Percentiles rank a stretch among this genome's conserved stretches.
These are phyloP conservation scores for Monosporascus cannonballus DNA, from an alignment of 2,329 filamentous ascomycete genomes.

Conservation along the genomic window DNA sequence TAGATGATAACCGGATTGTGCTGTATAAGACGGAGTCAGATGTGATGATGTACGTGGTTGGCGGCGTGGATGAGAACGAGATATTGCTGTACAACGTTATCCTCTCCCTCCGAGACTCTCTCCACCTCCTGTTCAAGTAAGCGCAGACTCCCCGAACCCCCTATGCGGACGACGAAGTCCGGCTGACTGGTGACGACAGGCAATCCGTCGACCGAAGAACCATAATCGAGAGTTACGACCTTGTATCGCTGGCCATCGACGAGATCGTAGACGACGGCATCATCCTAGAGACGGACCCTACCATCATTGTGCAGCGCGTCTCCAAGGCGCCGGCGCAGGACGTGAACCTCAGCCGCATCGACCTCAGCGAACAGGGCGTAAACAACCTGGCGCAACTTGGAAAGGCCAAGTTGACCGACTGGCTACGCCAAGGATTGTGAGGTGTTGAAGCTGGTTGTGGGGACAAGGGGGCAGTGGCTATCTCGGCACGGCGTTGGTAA, in stretches of 20 bases:
- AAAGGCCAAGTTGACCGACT: conserved; percentile 84
- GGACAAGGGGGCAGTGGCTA: conserved; percentile 14
- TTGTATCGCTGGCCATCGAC: conserved; percentile 88
- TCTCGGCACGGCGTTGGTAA: conserved; percentile 23
- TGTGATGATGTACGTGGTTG: conserved; percentile 92
- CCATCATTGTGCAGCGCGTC: conserved; percentile 86
- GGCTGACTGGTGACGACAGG: conserved; percentile 36
- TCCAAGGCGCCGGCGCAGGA: conserved; percentile 89
- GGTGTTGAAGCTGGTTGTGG: conserved; percentile 5
- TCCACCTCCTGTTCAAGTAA: conserved; percentile 90
- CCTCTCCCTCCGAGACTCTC: conserved; percentile 79
- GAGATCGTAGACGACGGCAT: conserved; percentile 95
- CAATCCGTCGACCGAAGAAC: conserved; percentile 97
- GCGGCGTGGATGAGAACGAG: conserved; percentile 90
- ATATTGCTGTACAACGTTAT: conserved; percentile 93
- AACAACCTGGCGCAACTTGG: conserved; percentile 92
- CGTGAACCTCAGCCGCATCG: conserved; percentile 86
- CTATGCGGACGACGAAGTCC: background rate
- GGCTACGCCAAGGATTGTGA: conserved; percentile 78
- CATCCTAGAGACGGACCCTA: conserved; percentile 94
- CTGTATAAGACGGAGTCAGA: conserved; percentile 98
- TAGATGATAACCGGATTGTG: conserved; percentile 83
- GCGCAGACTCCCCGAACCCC: conserved; percentile 18
- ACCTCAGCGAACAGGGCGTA: conserved; percentile 91
- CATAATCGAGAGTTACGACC: conserved; percentile 97